Percentiles rank a stretch among this genome's conserved stretches.
Evolutionary conservation across 768 basidiomycete genomes (phyloP).

Genomic region (Russula ochroleuca): DNA sequence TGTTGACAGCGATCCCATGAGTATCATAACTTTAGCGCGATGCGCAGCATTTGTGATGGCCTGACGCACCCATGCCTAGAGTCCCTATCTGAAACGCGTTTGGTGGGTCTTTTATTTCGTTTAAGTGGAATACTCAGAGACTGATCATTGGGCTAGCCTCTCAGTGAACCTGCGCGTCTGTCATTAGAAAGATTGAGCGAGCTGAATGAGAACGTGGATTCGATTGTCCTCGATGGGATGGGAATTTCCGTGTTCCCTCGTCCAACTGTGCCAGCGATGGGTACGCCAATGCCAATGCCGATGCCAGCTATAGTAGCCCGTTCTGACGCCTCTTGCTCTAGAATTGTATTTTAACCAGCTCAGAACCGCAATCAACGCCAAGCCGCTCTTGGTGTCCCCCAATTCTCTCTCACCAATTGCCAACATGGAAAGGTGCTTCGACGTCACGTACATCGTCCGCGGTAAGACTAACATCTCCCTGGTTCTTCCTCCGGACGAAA

Average conservation of each 20-base stretch:
- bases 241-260: constrained; percentile 1
- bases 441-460: constrained; percentile 1
- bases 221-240: not conserved
- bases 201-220: constrained; percentile 13
- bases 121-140: not conserved
- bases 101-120: constrained; percentile 3
- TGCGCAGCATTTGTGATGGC: constrained; percentile 35
- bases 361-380: constrained; percentile 3
- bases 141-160: constrained; percentile 5
- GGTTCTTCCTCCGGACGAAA: not conserved
- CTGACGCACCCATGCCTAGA: constrained; percentile 17
- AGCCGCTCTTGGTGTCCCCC: constrained; percentile 1
- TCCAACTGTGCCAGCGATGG: constrained; percentile 16
- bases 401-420: not conserved
- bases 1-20: constrained; percentile 17
- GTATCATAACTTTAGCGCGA: constrained; percentile 31
- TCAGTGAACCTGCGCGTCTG: constrained; percentile 4
- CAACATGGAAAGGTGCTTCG: constrained; percentile 16
- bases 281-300: not conserved
- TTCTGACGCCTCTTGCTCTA: not conserved
- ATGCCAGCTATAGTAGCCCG: not conserved
- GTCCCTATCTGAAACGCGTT: not conserved
- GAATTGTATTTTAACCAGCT: constrained; percentile 16
- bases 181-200: constrained; percentile 6
- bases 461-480: constrained; percentile 7